Evolutionary conservation across 306 rosid genomes (phyloP), one percentile per base, ranked within the genome.

Genomic region (Cyclanthera cordifolia): DNA sequence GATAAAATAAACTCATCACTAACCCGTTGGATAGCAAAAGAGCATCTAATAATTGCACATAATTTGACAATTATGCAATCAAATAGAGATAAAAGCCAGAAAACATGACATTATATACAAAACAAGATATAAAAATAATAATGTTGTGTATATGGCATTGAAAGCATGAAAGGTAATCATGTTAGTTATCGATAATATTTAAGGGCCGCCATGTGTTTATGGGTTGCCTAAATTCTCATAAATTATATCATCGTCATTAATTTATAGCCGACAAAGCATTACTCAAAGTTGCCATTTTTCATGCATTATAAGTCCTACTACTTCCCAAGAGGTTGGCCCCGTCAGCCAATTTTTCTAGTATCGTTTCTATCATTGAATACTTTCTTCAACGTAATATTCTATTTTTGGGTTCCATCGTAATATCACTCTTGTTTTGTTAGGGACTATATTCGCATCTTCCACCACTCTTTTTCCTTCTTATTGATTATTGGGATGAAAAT

Each of bases 251-350:
- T 64, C 69, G 23, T 39, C 67, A 60, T 64, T 64, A 64, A 37
- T 64, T 39, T 43, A 19, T 34, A 43, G 69, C 69, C 69, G 69
- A 64, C 69, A 64, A 64, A 20, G 68, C 69, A 64, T 23, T 64
- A 23, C 27, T 64, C 2, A 43, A 64, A 21, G 52, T 39, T 39
- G 19, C 5, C 69, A 64, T 64, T 64, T 43, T 59, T 13, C 20
- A 23, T 64, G 53, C 69, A 64, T 34, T 61, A 41, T 39, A 20
- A 41, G 21, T 10, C 23, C 50, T 46, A 43, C 9, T 17, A 15
- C 46, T 58, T 32, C 53, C 19, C 34, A 64, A 64, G 5, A 24
- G 14, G 20, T 39, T 34, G 50, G 69, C 47, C 50, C 68, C 67
- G 47, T 16, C 11, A 63, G 2, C 49, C 51, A 41, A 63, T 11